Percentiles rank a stretch among this genome's conserved stretches.
Conservation (phyloP, 345 rosid genomes). For the Microthlaspi erraticum region DNA sequence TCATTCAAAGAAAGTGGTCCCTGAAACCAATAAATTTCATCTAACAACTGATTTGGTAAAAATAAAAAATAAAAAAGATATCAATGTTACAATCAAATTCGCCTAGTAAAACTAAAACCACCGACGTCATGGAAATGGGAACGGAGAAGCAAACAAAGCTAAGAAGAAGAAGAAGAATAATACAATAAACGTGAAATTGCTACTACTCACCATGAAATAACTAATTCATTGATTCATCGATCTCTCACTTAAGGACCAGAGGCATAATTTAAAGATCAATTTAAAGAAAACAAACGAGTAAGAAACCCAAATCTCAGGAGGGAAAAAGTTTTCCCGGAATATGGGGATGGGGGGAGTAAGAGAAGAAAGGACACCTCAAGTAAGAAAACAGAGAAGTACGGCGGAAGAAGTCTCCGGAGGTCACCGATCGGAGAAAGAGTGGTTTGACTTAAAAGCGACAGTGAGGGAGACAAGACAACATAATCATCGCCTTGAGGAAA, state of each 20-base stretch:
- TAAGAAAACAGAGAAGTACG: slow-evolving; percentile 5
- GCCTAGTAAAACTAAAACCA: too few relatives aligned
- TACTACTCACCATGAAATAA: background rate
- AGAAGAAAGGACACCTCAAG: slow-evolving; percentile 36
- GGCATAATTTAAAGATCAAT: background rate
- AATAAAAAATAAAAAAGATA: too few relatives aligned
- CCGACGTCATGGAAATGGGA: background rate
- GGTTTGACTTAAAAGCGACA: slow-evolving; percentile 23
- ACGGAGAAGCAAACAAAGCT: background rate
- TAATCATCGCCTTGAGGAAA: background rate
- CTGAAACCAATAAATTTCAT: slow-evolving; percentile 24
- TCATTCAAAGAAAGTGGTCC: slow-evolving; percentile 33
- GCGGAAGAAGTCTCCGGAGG: slow-evolving; percentile 17
- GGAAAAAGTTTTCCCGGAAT: background rate
- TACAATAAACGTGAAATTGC: background rate
- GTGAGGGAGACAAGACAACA: background rate
- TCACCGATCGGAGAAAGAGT: slow-evolving; percentile 17
- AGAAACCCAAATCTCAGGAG: slow-evolving; percentile 1
- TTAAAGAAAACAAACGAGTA: background rate
- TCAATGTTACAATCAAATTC: too few relatives aligned
- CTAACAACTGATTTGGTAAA: background rate
- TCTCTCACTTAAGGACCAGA: background rate
- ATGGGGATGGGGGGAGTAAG: slow-evolving; percentile 12
- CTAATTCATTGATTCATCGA: background rate
- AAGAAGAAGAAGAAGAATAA: background rate